A percentile compares a stretch with the other conserved stretches of the same genome.
Conservation (phyloP, 2,329 filamentous ascomycete genomes). For the Penicillium janthinellum region DNA sequence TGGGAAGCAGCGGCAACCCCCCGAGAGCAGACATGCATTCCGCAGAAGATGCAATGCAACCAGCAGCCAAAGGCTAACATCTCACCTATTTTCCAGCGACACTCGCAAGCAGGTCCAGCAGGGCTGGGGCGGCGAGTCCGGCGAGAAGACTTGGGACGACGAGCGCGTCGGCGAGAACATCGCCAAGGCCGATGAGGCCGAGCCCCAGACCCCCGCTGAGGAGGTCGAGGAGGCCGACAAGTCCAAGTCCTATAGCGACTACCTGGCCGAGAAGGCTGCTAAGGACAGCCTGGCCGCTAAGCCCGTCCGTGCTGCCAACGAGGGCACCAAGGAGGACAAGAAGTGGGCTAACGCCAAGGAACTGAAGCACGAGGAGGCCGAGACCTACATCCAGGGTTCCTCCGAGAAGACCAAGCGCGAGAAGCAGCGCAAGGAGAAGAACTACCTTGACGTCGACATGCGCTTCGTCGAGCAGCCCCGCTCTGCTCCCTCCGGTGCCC, state of each 20-base stretch:
- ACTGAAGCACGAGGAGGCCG: conserved; percentile 60
- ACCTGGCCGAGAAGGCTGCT: conserved; percentile 73
- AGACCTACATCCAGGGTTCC: conserved; percentile 71
- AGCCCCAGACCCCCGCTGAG: conserved; percentile 57
- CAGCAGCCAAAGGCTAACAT: conserved; percentile 25
- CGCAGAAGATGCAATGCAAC: too few relatives aligned
- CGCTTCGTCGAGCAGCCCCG: conserved; percentile 72
- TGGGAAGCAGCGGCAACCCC: background rate
- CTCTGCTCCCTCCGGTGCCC: conserved; percentile 47
- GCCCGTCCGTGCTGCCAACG: conserved; percentile 86
- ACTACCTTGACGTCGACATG: conserved; percentile 84
- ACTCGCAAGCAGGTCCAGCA: conserved; percentile 64
- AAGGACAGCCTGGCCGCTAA: conserved; percentile 67
- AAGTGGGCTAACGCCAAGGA: conserved; percentile 88
- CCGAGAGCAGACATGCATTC: background rate
- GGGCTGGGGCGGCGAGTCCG: conserved; percentile 84
- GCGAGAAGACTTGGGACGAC: conserved; percentile 81
- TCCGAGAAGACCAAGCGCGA: conserved; percentile 78
- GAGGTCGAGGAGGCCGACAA: conserved; percentile 70
- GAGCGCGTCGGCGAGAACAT: conserved; percentile 90
- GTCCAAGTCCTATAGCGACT: conserved; percentile 85
- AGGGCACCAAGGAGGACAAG: conserved; percentile 83
- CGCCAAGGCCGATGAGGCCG: conserved; percentile 80
- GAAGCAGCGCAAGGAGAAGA: conserved; percentile 91
- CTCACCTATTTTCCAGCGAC: conserved; percentile 33